A percentile compares a stretch with the other conserved stretches of the same genome.
Conservation (phyloP, 371 early-diverging fungal species). For the Syncephalastrum sp. region DNA sequence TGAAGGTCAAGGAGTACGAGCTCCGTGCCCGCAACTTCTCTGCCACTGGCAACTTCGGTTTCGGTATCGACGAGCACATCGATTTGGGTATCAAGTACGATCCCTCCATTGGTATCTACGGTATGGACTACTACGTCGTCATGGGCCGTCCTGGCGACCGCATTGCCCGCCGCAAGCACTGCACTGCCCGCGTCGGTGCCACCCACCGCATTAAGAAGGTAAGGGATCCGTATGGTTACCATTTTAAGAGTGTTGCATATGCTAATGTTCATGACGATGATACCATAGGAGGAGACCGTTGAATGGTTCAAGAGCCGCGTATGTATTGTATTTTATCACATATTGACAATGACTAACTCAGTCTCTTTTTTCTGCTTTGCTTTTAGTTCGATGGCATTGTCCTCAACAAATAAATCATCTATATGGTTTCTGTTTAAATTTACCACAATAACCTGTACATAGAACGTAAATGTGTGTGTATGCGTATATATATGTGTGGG, state of each 20-base stretch:
- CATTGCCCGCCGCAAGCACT: constrained; percentile 95
- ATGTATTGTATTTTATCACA: constrained; percentile 15
- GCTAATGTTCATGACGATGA: neutral
- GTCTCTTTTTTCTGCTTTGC: constrained; percentile 6
- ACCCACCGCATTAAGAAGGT: constrained; percentile 92
- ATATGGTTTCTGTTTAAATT: neutral
- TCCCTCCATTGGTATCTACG: constrained; percentile 98
- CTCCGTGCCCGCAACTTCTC: constrained; percentile 96
- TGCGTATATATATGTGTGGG: too few species aligned
- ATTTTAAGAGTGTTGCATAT: neutral
- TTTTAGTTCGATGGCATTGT: constrained; percentile 84
- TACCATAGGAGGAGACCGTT: constrained; percentile 64
- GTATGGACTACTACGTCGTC: constrained; percentile 98
- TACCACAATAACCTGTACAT: too few species aligned
- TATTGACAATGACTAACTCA: constrained; percentile 2
- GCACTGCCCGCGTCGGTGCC: constrained; percentile 84
- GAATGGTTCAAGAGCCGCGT: constrained; percentile 87
- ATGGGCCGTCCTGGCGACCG: constrained; percentile 98
- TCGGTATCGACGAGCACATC: constrained; percentile 99
- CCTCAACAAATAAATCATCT: constrained; percentile 71
- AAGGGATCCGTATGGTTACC: constrained; percentile 23
- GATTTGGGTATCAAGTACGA: constrained; percentile 99
- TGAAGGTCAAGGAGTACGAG: constrained; percentile 99
- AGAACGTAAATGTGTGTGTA: too few species aligned
- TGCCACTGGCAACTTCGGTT: constrained; percentile 99